Evolutionary conservation across 2,329 filamentous ascomycete genomes (phyloP), one percentile per base, ranked within the genome.

Genomic region (Nemania sp.): DNA sequence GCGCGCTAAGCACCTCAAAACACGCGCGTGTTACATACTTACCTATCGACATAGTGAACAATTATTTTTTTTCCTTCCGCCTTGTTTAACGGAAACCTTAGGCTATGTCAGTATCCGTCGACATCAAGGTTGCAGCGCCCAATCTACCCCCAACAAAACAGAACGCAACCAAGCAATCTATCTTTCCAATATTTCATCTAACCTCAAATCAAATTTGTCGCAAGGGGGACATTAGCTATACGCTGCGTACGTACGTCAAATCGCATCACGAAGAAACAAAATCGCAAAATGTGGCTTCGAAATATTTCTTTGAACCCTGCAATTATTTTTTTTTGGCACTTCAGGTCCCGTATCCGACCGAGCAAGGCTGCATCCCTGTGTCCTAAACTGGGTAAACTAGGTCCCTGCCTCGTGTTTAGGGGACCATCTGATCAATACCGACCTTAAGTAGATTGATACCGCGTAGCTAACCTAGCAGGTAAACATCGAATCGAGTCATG

Each of bases 281-380:
- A n/a, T 49, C 29, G n/a, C 24, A 32, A 32, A 32, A 32, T 32
- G n/a, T 15, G n/a, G 45, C 49, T 49, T 64, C 49, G 35, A 60
- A 47, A 54, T 53, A 53, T 53, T 47, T 26, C 38, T 22, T 11
- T 35, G 56, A 49, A 54, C 62, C 62, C 49, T 54, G 62, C 49
- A 32, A n/a, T n/a, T n/a, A n/a, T n/a, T n/a, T n/a, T n/a, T 18
- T 49, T 22, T 20, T 18, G 15, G 5, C 22, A 22, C 29, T 53
- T 52, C 22, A 15, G n/a, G 15, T 15, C 57, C 62, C 45, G 64
- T 62, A 62, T 66, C 38, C 32, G 61, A 22, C 38, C 32, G 61
- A 22, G n/a, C 29, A 26, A 24, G 20, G n/a, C 43, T 47, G 20
- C 18, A 20, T 47, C 20, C 18, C 5, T 22, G 43, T 22, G 20